Evolutionary conservation across 164 flowering plant genomes (phyloP).

Genomic region (Vitis cinerea): DNA sequence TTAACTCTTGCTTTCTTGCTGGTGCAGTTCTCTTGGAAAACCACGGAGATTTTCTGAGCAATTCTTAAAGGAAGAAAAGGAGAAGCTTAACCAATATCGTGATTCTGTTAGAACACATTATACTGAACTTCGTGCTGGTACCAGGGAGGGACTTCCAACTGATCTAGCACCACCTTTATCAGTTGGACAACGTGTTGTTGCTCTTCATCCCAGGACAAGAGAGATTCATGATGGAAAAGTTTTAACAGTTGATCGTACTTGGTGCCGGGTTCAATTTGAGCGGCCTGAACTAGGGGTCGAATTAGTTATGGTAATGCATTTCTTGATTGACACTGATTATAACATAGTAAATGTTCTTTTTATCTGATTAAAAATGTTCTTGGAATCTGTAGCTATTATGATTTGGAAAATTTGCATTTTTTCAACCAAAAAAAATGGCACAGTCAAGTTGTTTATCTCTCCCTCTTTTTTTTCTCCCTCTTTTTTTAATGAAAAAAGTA

Average conservation of each 20-base stretch:
- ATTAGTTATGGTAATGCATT: slow-evolving; percentile 68
- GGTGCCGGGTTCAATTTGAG: slow-evolving; percentile 90
- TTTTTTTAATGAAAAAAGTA: background rate
- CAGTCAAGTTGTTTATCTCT: no score
- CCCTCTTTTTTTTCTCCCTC: no score
- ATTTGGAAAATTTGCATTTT: background rate
- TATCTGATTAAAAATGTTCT: background rate
- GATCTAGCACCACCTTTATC: slow-evolving; percentile 86
- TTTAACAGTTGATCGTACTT: slow-evolving; percentile 74
- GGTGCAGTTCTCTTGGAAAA: slow-evolving; percentile 89
- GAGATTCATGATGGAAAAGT: slow-evolving; percentile 88
- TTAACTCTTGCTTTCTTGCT: slow-evolving; percentile 11
- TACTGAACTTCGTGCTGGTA: slow-evolving; percentile 73
- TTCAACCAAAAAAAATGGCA: no score
- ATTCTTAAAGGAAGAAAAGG: slow-evolving; percentile 79
- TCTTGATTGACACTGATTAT: background rate
- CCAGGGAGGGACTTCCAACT: slow-evolving; percentile 78
- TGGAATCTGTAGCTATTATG: background rate
- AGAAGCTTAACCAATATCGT: slow-evolving; percentile 80
- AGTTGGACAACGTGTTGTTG: slow-evolving; percentile 88
- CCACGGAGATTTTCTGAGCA: slow-evolving; percentile 87
- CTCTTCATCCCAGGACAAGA: slow-evolving; percentile 87
- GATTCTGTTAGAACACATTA: slow-evolving; percentile 88
- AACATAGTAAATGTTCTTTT: background rate
- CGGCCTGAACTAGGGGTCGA: slow-evolving; percentile 81